Conservation (phyloP, 2,329 filamentous ascomycete species). For the Scytalidium sp. region DNA sequence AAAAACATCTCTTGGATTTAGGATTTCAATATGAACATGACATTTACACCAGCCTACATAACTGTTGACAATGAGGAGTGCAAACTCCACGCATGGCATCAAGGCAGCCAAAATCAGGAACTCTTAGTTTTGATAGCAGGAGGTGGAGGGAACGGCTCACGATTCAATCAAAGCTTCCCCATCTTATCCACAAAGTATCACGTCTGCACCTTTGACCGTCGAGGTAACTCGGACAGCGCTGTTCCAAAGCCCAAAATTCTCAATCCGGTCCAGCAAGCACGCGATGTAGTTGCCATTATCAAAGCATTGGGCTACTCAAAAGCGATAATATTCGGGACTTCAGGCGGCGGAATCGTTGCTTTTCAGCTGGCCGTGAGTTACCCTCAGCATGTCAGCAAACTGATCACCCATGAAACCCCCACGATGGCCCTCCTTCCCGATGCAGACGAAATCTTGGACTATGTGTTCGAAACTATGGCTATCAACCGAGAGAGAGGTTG, state of each 20-base stretch:
- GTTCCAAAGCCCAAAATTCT: not conserved
- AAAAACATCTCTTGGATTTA: no score
- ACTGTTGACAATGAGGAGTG: no score
- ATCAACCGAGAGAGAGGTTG: not conserved
- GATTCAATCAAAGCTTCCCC: not conserved
- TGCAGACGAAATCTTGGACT: not conserved
- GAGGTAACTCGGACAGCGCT: not conserved
- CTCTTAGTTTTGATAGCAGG: not conserved
- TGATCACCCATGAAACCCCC: not conserved
- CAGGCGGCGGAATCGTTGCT: not conserved
- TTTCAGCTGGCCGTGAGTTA: not conserved
- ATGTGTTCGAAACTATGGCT: not conserved
- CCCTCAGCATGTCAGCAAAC: not conserved
- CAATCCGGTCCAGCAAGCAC: not conserved
- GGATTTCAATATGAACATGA: no score
- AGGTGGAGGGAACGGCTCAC: not conserved
- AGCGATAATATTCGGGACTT: not conserved
- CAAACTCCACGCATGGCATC: no score
- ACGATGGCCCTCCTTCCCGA: not conserved
- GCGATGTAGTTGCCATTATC: not conserved
- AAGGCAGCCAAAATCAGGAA: not conserved
- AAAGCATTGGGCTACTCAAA: not conserved
- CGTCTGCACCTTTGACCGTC: not conserved
- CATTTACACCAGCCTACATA: no score
- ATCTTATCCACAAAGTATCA: not conserved